Evolutionary conservation across 139 green algal species (phyloP).

Genomic region (Gonium pectorale): DNA sequence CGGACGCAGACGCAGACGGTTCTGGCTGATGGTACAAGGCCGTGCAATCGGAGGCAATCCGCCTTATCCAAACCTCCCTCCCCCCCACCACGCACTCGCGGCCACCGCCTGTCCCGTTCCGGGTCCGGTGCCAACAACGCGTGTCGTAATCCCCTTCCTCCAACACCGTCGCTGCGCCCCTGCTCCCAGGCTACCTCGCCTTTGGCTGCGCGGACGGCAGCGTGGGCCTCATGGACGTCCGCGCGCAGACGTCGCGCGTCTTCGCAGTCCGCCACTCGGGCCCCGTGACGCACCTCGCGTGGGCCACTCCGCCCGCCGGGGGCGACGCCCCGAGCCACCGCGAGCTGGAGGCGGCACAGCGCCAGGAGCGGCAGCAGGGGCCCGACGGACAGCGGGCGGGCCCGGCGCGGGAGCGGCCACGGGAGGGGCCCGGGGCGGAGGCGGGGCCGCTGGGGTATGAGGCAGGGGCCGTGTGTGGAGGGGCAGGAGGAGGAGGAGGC

Average conservation of each 20-base stretch:
- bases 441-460: not conserved
- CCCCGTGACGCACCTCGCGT: slow-evolving; percentile 46
- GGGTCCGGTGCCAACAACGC: too few relatives aligned
- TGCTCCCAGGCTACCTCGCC: slow-evolving; percentile 56
- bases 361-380: not conserved
- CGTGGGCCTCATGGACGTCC: slow-evolving; percentile 58
- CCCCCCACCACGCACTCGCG: too few relatives aligned
- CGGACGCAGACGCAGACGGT: too few relatives aligned
- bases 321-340: too few relatives aligned
- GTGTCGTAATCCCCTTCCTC: too few relatives aligned
- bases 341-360: not conserved
- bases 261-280: slow-evolving; percentile 47
- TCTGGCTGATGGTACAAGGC: too few relatives aligned
- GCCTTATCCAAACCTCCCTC: too few relatives aligned
- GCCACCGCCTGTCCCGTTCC: too few relatives aligned
- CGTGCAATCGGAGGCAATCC: too few relatives aligned
- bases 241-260: not conserved
- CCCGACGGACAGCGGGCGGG: not conserved
- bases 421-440: not conserved
- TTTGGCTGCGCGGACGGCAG: slow-evolving; percentile 66
- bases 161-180: too few relatives aligned
- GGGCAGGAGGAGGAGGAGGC: not conserved
- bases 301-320: not conserved
- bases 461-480: not conserved
- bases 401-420: too few relatives aligned